These are phyloP conservation scores for Babesia sp. DNA, from an alignment of 169 alveolate species.

Conservation along the genomic window DNA sequence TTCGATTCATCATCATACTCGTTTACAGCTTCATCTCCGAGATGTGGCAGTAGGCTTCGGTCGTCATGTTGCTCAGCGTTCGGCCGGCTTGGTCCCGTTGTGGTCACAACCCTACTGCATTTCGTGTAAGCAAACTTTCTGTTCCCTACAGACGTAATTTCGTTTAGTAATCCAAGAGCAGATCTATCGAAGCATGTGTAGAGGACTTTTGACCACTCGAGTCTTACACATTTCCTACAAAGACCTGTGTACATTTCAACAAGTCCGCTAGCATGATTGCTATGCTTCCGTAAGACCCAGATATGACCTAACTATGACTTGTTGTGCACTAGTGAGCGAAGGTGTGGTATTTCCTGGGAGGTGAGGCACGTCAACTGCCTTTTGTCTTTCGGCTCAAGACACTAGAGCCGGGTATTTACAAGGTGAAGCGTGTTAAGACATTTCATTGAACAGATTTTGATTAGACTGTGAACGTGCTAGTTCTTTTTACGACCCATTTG, in stretches of 20 bases:
- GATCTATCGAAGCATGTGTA: background rate
- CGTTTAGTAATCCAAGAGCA: background rate
- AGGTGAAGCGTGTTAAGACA: too few species aligned
- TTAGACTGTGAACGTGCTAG: too few species aligned
- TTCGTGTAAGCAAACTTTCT: background rate
- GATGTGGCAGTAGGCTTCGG: background rate
- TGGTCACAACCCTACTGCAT: background rate
- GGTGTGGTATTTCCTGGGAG: background rate
- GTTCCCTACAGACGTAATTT: background rate
- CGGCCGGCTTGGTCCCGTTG: background rate
- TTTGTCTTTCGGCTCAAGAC: background rate
- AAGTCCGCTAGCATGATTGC: background rate
- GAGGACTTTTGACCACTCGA: slow-evolving; percentile 2
- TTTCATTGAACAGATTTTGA: too few species aligned
- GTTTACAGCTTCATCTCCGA: background rate
- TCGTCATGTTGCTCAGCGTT: background rate
- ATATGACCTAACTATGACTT: background rate
- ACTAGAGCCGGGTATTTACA: background rate
- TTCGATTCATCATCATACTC: slow-evolving; percentile 7
- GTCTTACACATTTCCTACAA: slow-evolving; percentile 14
- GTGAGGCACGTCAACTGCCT: background rate
- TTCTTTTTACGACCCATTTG: too few species aligned
- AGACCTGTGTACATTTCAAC: slow-evolving; percentile 3
- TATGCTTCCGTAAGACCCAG: background rate
- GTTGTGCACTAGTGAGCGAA: background rate